A percentile compares a stretch with the other conserved stretches of the same genome.
phyloP scores from a whole-genome alignment of 345 rosid species.

The Xanthoceras sorbifolium region DNA sequence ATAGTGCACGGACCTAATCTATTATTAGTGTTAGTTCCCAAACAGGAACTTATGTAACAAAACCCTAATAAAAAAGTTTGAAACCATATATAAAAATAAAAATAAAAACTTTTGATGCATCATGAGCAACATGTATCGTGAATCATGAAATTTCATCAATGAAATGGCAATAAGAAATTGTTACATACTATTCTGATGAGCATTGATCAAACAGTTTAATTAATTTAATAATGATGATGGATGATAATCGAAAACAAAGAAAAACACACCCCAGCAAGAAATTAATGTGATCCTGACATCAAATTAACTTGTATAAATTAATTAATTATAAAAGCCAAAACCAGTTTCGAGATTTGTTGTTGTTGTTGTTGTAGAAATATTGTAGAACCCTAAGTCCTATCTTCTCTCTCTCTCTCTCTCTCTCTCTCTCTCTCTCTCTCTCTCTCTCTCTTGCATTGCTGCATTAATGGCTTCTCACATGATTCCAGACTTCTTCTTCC shows the following conservation, averaged over 20 bases:
- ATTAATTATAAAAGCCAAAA: constrained; percentile 18
- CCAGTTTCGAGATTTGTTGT: constrained; percentile 28
- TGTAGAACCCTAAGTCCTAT: constrained; percentile 37
- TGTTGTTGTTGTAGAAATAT: constrained; percentile 23
- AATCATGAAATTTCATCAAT: background rate
- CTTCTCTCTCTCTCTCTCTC: constrained; percentile 14
- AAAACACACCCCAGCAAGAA: constrained; percentile 21
- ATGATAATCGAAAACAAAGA: background rate
- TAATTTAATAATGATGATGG: background rate
- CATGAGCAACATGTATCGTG: background rate
- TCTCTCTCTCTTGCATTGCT: constrained; percentile 4
- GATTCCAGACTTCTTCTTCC: constrained; percentile 44
- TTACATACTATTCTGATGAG: background rate
- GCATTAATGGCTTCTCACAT: constrained; percentile 54
- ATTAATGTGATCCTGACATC: constrained; percentile 48
- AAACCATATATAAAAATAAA: too few relatives aligned
- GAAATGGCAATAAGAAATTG: constrained; percentile 10
- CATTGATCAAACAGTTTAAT: too few relatives aligned
- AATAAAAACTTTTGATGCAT: too few relatives aligned
- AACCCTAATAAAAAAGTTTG: background rate
- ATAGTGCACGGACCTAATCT: too few relatives aligned
- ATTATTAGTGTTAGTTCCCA: too few relatives aligned
- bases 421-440: constrained; percentile 4
- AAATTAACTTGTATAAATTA: constrained; percentile 19
- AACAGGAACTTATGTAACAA: too few relatives aligned